Base-by-base conservation (phyloP, 371 early-diverging fungal genomes). In the Phascolomyces articulosus region DNA sequence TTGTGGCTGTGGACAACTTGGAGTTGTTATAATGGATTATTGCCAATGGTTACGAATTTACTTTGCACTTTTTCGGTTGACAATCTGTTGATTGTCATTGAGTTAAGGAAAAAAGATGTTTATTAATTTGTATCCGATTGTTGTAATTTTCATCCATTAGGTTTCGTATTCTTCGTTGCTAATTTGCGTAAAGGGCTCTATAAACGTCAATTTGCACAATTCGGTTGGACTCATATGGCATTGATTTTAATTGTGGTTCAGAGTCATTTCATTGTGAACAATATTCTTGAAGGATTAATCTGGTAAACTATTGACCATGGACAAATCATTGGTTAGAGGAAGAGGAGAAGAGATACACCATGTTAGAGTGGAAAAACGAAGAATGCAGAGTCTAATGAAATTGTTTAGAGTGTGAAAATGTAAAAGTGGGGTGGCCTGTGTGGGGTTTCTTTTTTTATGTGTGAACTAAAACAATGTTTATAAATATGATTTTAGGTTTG, bases 171-270 rank as follows among this genome's bases (percentile, higher is more conserved):
- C 69, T 99, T 98, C 84, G 95, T 99, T 20, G 71, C 90, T 63
- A 95, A 93, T 69, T 82, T 99, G 62, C 92, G 91, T 74, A 95
- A 94, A 84, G 94, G 95, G 4, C 88, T 86, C 56, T 94, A 93
- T 70, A 85, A 86, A 49, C 88, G 90, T 72, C 99, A 99, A 79
- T 92, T 99, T 72, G 82, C 90, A 1, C 94, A 95, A 71, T 97
- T 99, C 73, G 95, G 94, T 21, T 93, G 97, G 93, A 96, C 95
- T 2, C 98, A 99, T 75, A 96, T 99, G 94, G 89, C 96, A 3
- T 79, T 97, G 58, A 79, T 96, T 48, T 74, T 96, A 38, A 93
- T 98, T 26, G 93, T 95, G 31, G 83, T 90, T 62, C 93, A 94
- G 75, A 91, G 93, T 61, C 94, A 97, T 69, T 95, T 95, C 66